Percentiles rank a stretch among this genome's conserved stretches.
Evolutionary conservation across 228 moss, liverwort and hornwort species (phyloP).

Genomic region (Sphagnum magellanicum): DNA sequence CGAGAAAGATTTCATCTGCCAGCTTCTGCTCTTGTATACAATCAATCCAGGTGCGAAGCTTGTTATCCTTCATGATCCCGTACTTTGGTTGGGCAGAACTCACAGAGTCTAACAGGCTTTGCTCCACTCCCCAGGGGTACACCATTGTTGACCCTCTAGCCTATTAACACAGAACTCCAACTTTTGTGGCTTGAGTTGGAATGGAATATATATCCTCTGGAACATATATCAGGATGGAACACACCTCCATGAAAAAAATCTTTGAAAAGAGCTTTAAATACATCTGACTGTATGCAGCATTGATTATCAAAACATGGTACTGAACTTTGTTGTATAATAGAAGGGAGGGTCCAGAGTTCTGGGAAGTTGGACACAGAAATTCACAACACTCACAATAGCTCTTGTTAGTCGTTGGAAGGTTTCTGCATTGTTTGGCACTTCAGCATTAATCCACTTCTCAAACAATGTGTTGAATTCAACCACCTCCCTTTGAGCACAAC

Average conservation of each 20-base stretch:
- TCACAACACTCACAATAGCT: conserved; percentile 30
- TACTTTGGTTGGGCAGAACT: conserved; percentile 32
- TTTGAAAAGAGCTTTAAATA: no score
- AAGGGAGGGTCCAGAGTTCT: no score
- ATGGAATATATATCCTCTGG: background rate
- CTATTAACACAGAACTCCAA: conserved; percentile 6
- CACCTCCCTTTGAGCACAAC: conserved; percentile 57
- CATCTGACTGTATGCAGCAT: no score
- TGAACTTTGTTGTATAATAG: no score
- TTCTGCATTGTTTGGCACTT: conserved; percentile 34
- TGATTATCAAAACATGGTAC: no score
- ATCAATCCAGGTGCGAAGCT: conserved; percentile 53
- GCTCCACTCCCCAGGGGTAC: conserved; percentile 58
- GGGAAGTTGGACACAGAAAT: no score
- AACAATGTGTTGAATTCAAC: conserved; percentile 57
- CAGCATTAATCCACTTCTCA: conserved; percentile 63
- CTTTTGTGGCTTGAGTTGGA: background rate
- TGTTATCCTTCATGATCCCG: conserved; percentile 42
- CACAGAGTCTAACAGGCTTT: conserved; percentile 36
- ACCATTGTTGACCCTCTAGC: conserved; percentile 55
- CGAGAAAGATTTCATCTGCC: conserved; percentile 52
- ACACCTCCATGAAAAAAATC: no score
- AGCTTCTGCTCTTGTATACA: conserved; percentile 63
- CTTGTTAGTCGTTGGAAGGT: conserved; percentile 35
- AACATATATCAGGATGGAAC: background rate